Conservation (phyloP, 1,139 yeast species). For the Taphrina confusa region DNA sequence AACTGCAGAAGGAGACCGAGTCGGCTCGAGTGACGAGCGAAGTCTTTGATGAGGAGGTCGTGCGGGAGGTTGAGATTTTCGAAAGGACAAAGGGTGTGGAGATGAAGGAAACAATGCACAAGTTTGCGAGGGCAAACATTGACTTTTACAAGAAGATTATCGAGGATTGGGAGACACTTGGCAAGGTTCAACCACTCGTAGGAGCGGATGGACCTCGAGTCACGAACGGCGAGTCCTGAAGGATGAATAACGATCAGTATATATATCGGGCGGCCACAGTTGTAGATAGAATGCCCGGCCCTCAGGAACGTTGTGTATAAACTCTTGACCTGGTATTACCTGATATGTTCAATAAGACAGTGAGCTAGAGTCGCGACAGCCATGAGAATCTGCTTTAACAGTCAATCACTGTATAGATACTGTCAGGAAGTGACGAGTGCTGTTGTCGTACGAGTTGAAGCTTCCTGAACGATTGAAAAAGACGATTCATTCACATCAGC, state of each 20-base stretch:
- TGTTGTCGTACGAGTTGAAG: too few relatives aligned
- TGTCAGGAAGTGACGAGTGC: too few relatives aligned
- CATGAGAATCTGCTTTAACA: too few relatives aligned
- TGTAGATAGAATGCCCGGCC: too few relatives aligned
- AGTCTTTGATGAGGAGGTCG: constrained; percentile 63
- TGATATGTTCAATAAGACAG: too few relatives aligned
- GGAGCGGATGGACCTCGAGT: constrained; percentile 1
- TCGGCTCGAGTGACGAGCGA: constrained; percentile 71
- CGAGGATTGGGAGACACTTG: constrained; percentile 25
- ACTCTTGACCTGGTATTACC: too few relatives aligned
- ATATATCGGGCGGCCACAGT: too few relatives aligned
- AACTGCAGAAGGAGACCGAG: constrained; percentile 59
- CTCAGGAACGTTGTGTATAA: too few relatives aligned
- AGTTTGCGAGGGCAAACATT: constrained; percentile 74
- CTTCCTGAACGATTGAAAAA: too few relatives aligned
- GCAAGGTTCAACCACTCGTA: background rate
- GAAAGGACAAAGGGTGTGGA: constrained; percentile 78
- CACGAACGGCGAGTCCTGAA: background rate
- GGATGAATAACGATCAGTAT: background rate
- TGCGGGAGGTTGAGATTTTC: constrained; percentile 77
- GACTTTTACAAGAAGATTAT: constrained; percentile 66
- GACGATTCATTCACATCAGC: too few relatives aligned
- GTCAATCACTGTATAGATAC: too few relatives aligned
- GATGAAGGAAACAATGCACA: constrained; percentile 66
- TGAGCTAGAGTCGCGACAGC: too few relatives aligned